Evolutionary conservation across 148 eudicot species (phyloP), one percentile per base, ranked within the genome.

Genomic region (Cornus controversa): DNA sequence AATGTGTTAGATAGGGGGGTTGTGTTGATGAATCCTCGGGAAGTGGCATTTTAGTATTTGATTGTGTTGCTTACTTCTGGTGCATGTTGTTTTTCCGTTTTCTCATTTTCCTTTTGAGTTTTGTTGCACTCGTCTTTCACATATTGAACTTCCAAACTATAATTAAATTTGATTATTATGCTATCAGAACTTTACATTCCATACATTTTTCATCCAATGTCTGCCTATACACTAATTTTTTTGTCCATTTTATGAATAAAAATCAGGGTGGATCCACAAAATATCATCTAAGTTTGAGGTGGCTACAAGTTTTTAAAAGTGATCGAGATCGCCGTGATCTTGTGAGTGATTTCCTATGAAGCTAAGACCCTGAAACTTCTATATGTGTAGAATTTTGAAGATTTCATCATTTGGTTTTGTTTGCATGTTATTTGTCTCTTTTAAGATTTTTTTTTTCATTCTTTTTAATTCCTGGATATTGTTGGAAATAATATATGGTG

Each of bases 321-420:
- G 98, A 96, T 58, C 87, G 99, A 54, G 98, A 96, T 89, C 98
- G 99, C 29, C 99, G 99, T 85, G 99, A 96, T 91, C 97, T 96
- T 86, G 99, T 96, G 80, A 96, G 94, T 88, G 63, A 28, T 16
- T 22, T 77, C 25, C 40, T 50, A 10, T 34, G 36, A 34, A 31
- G 42, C 20, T 27, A 62, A 37, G 18, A 63, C 68, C 64, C 1
- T 70, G 77, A 71, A 71, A 13, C 57, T 64, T 78, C 50, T 71
- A 8, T 50, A 31, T 40, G 47, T 26, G 13, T 27, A 6, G 14
- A 31, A 54, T 47, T 22, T 67, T 76, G 10, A 45, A 14, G 66
- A 76, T 76, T 34, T 26, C 14, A 31, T 69, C 22, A 6, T 69
- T 29, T 63, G 71, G 37, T 57, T 34, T 45, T 77, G 36, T 69